Evolutionary conservation across 495 filamentous ascomycete genomes (phyloP).

Genomic region (Aspergillus nidulans): DNA sequence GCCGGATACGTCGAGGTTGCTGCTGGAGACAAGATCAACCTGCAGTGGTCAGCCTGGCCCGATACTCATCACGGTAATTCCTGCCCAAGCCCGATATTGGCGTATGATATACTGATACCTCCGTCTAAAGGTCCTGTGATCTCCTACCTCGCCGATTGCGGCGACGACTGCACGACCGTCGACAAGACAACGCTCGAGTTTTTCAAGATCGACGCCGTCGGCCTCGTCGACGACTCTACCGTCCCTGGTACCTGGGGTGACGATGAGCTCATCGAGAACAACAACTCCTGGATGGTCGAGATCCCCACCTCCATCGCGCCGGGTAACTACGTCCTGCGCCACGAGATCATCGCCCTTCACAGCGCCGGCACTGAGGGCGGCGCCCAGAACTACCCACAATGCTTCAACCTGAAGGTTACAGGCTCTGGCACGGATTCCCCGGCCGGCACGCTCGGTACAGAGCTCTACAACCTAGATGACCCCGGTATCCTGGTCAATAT

Average conservation of each 20-base stretch:
- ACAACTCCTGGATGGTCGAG: conserved; percentile 64
- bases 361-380: conserved; percentile 54
- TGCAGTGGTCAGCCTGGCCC: conserved; percentile 69
- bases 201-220: conserved; percentile 70
- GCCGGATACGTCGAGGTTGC: conserved; percentile 48
- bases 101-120: too few species aligned
- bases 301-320: conserved; percentile 60
- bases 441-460: conserved; percentile 53
- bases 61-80: conserved; percentile 52
- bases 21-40: conserved; percentile 52
- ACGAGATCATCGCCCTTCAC: conserved; percentile 79
- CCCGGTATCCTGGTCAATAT: conserved; percentile 65
- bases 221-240: conserved; percentile 48
- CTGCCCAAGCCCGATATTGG: not conserved
- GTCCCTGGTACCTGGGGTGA: conserved; percentile 62
- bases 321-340: conserved; percentile 74
- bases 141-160: conserved; percentile 71
- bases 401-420: conserved; percentile 69
- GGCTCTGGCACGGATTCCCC: conserved; percentile 58
- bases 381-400: conserved; percentile 79
- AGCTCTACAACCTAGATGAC: conserved; percentile 59
- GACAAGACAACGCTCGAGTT: conserved; percentile 62
- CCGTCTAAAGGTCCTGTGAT: conserved; percentile 44
- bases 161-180: conserved; percentile 60
- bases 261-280: conserved; percentile 61